Evolutionary conservation across 768 basidiomycete species (phyloP).

Genomic region (Glaciozyma antarctica): DNA sequence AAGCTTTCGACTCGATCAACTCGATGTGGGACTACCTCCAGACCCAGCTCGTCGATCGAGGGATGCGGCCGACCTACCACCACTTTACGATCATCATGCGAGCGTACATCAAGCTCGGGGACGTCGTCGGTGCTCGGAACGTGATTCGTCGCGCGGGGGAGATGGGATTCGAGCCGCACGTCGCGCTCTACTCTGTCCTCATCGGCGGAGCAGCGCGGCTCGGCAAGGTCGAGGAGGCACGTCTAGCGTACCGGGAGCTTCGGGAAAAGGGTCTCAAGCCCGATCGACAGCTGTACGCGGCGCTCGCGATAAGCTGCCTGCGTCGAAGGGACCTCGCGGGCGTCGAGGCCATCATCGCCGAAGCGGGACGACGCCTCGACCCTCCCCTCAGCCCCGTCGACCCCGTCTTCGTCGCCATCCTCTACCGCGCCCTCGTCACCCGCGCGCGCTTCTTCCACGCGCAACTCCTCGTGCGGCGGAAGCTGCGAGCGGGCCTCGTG

Average conservation of each 20-base stretch:
- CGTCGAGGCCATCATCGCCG: conserved; percentile 11
- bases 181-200: conserved; percentile 66
- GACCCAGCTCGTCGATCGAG: conserved; percentile 51
- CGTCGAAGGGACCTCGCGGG: conserved; percentile 8
- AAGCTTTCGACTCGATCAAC: conserved; percentile 18
- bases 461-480: not conserved
- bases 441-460: not conserved
- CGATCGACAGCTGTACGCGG: conserved; percentile 42
- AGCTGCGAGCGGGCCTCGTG: conserved; percentile 8
- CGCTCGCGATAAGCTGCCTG: conserved; percentile 16
- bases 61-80: conserved; percentile 60
- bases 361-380: not conserved
- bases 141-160: conserved; percentile 49
- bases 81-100: conserved; percentile 70
- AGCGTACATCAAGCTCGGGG: conserved; percentile 55
- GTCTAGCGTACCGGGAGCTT: conserved; percentile 56
- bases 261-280: conserved; percentile 53
- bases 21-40: conserved; percentile 31
- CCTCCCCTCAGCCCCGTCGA: conserved; percentile 12
- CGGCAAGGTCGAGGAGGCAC: conserved; percentile 50
- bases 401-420: conserved; percentile 22
- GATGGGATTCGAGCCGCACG: conserved; percentile 51
- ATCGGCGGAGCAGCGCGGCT: conserved; percentile 61
- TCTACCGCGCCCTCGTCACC: conserved; percentile 19
- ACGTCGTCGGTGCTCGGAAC: conserved; percentile 51